Evolutionary conservation across 1,139 yeast species (phyloP), one percentile per base, ranked within the genome.

Genomic region (Kluyveromyces sp.): DNA sequence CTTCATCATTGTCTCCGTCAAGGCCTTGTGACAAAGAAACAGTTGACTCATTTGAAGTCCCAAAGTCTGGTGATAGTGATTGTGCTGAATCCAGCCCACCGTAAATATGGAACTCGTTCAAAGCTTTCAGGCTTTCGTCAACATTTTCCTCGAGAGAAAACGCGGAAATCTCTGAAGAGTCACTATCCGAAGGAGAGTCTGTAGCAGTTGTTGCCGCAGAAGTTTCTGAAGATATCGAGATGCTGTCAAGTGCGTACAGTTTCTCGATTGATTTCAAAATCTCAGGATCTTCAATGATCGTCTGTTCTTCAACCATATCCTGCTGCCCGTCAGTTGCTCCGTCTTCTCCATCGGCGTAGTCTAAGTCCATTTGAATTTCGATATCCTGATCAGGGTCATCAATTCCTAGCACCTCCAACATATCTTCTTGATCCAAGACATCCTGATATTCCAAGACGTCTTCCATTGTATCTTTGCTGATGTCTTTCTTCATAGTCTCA

Each of bases 181-280:
- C 26, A 9, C 40, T 16, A 9, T 41, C 40, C 11, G 42, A 25
- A 11, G 22, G n/a, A n/a, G 15, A 19, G 11, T 20, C 11, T 3
- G 42, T 33, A 15, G 31, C 19, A 19, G 28, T 28, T 12, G 40
- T n/a, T 13, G 37, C 29, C n/a, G 33, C 7, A 2, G 37, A 41
- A 11, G 30, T 19, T 16, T 28, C 35, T 7, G 43, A 43, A 12
- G 33, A 33, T 7, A 36, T 20, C 11, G 39, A 29, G 3, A 34
- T 39, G 3, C 54, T 51, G 29, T 54, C 58, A 39, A 54, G 54
- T 43, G 54, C 59, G 45, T 55, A 58, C 4, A 56, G 39, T 11
- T 57, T 56, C 1, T 57, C 46, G 2, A 51, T 55, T 18, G 56
- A 34, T 11, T 37, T 37, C 36, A 28, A 38, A 43, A 40, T 26